A percentile compares a stretch with the other conserved stretches of the same genome.
phyloP scores from a whole-genome alignment of 768 basidiomycete species.

The Russula dissimulans region DNA sequence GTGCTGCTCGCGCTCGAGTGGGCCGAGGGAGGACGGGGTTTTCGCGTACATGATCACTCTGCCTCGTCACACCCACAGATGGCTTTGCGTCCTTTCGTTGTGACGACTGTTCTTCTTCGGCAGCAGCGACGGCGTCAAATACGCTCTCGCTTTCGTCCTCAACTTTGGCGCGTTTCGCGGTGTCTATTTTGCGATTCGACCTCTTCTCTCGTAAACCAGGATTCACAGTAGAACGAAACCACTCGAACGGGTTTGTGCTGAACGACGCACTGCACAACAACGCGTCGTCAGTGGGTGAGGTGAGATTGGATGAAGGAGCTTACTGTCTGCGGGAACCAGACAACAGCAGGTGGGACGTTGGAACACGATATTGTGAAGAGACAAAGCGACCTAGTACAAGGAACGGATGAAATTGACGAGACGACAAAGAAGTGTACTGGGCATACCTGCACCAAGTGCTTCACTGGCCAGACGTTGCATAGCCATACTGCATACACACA shows the following conservation, averaged over 20 bases:
- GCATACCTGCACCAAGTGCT: constrained; percentile 8
- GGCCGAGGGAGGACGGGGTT: too few relatives aligned
- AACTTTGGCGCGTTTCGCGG: constrained; percentile 35
- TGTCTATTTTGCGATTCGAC: constrained; percentile 14
- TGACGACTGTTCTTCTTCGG: background rate
- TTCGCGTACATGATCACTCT: constrained; percentile 15
- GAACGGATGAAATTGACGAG: background rate
- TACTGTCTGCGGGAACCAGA: constrained; percentile 17
- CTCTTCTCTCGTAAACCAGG: constrained; percentile 12
- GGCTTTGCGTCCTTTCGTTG: background rate
- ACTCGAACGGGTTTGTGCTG: constrained; percentile 16
- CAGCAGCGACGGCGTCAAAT: constrained; percentile 32
- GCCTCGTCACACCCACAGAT: background rate
- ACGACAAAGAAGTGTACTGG: background rate
- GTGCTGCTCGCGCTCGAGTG: background rate
- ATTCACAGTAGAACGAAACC: constrained; percentile 14
- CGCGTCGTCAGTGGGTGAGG: background rate
- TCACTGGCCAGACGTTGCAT: constrained; percentile 2
- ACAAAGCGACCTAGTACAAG: background rate
- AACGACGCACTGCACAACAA: constrained; percentile 15
- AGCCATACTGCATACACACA: background rate
- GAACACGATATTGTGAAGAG: background rate
- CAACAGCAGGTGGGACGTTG: constrained; percentile 2
- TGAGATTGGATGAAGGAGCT: background rate
- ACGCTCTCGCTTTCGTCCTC: constrained; percentile 39